Evolutionary conservation across 2,329 filamentous ascomycete species (phyloP), one percentile per base, ranked within the genome.

Genomic region (Pyrenochaeta sp.): DNA sequence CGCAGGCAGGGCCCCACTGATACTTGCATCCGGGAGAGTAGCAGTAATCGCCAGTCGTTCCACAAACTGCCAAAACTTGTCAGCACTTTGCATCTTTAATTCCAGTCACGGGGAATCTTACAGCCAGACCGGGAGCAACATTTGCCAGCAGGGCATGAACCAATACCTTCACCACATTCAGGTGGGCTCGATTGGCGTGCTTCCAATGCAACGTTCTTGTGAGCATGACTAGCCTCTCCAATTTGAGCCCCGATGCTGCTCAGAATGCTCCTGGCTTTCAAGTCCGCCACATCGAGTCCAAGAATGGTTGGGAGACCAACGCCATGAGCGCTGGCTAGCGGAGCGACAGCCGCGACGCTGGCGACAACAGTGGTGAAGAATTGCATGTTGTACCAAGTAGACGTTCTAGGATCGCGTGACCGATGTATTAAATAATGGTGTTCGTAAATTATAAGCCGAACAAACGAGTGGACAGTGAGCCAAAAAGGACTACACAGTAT

Each of bases 21-120:
- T 88, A 85, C 69, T 86, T 82, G 69, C 88, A 90, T 52, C 87
- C 83, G 1, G 88, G 88, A 22, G 86, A 83, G 32, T 81, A 81
- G 75, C 88, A 90, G 74, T 88, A 87, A 1, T 84, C 81, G 9
- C 71, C 71, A 3, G 78, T 81, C n/a, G 72, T 80, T 48, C 86
- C 86, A 61, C 86, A 88, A 80, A 83, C 71, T 74, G 39, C 9
- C 5, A n/a, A 10, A 24, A 9, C 47, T 73, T 47, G 73, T 60
- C 50, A 30, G 39, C 9, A 5, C 28, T 30, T 30, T 5, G 24
- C 10, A 15, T 2, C 5, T 40, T 34, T 30, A 9, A 9, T 5
- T 9, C 9, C n/a, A 44, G 22, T 24, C 27, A 25, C 10, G 8
- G 32, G 4, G 3, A 34, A 34, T 50, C 69, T 52, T 72, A 73